phyloP scores from a whole-genome alignment of 306 rosid species.

The Lathyrus oleraceus region DNA sequence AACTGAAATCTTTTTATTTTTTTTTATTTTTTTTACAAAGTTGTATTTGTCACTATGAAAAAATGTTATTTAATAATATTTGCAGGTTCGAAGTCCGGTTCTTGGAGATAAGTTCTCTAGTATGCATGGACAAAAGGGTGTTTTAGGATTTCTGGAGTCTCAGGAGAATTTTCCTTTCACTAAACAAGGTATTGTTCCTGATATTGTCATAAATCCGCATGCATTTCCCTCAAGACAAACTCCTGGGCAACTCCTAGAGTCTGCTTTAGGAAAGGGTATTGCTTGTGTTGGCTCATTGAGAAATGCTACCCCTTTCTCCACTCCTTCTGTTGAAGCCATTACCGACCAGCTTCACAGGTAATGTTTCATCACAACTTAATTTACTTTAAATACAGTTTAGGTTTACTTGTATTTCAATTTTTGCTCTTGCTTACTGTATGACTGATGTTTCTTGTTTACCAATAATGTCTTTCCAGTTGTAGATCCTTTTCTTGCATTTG shows the following conservation, averaged over 20 bases:
- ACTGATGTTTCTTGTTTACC: slow-evolving; percentile 22
- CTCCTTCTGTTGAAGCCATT: slow-evolving; percentile 78
- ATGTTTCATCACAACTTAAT: slow-evolving; percentile 9
- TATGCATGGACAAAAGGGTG: slow-evolving; percentile 99
- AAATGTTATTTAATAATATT: slow-evolving; percentile 13
- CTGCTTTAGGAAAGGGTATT: slow-evolving; percentile 95
- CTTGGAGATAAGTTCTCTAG: slow-evolving; percentile 98
- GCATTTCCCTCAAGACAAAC: slow-evolving; percentile 98
- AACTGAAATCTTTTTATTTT: slow-evolving; percentile 14
- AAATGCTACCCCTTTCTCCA: slow-evolving; percentile 88
- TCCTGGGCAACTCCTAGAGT: slow-evolving; percentile 95
- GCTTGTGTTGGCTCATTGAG: slow-evolving; percentile 66
- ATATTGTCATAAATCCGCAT: slow-evolving; percentile 92
- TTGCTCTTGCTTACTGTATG: slow-evolving; percentile 20
- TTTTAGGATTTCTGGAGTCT: slow-evolving; percentile 85
- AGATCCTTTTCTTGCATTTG: slow-evolving; percentile 26
- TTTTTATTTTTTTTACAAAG: neutral
- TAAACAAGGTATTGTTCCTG: slow-evolving; percentile 91
- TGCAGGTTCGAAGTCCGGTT: slow-evolving; percentile 88
- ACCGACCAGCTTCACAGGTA: slow-evolving; percentile 92
- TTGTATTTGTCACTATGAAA: slow-evolving; percentile 18
- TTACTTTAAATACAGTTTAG: slow-evolving; percentile 17
- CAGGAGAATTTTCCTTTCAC: slow-evolving; percentile 97
- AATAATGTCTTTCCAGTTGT: slow-evolving; percentile 12
- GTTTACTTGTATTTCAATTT: slow-evolving; percentile 21